Base-by-base conservation (phyloP, 2,329 filamentous ascomycete species). In the Colletotrichum falcatum region DNA sequence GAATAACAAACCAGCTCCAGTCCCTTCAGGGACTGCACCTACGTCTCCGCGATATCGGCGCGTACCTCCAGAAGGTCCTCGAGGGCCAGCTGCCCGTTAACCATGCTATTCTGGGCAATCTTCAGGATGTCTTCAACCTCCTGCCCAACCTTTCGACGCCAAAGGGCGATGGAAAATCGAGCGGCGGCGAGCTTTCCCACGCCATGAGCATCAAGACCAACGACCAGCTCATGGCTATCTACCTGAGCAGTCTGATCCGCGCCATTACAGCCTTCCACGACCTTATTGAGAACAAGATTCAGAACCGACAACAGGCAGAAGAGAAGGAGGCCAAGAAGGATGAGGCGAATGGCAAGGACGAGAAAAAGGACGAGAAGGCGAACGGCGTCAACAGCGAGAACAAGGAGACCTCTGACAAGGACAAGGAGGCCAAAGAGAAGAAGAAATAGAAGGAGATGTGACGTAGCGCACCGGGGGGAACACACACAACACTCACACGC, bases 181-280 rank as follows among this genome's bases (percentile, higher is more conserved):
- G 91, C 76, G 94, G 94, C 76, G 91, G 92, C 78, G 96, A 98
- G 81, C 87, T 99, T 64, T 92, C 94, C n/a, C 89, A 96, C 72
- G 95, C 96, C 44, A 97, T 99, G 94, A 97, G 94, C 83, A 90
- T 97, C 84, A 99, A 99, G 89, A 98, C 95, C 70, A 99, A 99
- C 79, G 96, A 99, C 81, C 96, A 99, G 85, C 89, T 99, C 74
- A 98, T 99, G 93, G 91, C 95, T 62, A 98, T 99, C 81, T 99
- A 99, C 83, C 87, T 99, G 65, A 97, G 94, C 84, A 97, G 94
- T 84, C 85, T 98, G 85, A 98, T 99, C 83, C 90, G 96, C 72
- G 96, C 96, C 67, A 99, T 99, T 79, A 98, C 96, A 16, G 96
- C 96, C 9, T 99, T 98, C 91, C 96, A 99, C 81, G 96, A 99